These are phyloP conservation scores for Lipomyces sp. DNA, from an alignment of 805 yeast genomes.

Conservation along the genomic window DNA sequence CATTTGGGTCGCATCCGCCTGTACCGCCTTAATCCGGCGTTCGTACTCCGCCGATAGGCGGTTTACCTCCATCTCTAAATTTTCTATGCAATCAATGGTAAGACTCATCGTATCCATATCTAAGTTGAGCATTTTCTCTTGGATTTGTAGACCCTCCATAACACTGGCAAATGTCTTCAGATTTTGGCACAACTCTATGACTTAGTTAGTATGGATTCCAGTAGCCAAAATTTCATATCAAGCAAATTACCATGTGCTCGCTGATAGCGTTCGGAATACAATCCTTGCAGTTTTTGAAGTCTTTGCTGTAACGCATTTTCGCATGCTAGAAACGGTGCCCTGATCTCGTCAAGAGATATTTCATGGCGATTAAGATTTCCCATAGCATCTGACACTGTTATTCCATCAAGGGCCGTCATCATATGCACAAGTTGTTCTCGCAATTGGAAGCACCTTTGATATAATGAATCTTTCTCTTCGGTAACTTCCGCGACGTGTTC, in stretches of 20 bases:
- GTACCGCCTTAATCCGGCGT: slow-evolving; percentile 25
- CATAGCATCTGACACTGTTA: no score
- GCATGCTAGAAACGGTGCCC: slow-evolving; percentile 30
- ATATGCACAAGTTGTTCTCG: slow-evolving; percentile 28
- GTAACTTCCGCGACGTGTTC: slow-evolving; percentile 33
- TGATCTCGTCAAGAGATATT: slow-evolving; percentile 27
- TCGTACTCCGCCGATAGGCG: slow-evolving; percentile 32
- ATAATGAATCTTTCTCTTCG: slow-evolving; percentile 32
- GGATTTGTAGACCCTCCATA: slow-evolving; percentile 31
- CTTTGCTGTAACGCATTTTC: slow-evolving; percentile 21
- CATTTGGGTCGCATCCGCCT: slow-evolving; percentile 31
- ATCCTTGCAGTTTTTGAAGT: slow-evolving; percentile 19
- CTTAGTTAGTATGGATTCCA: background rate
- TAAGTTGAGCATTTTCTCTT: slow-evolving; percentile 21
- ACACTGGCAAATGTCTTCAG: slow-evolving; percentile 23
- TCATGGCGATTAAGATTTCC: no score
- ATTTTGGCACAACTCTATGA: slow-evolving; percentile 20
- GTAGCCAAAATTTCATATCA: background rate
- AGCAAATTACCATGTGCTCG: slow-evolving; percentile 18
- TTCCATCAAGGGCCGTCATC: slow-evolving; percentile 28
- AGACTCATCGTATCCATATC: slow-evolving; percentile 29
- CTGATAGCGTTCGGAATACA: slow-evolving; percentile 31
- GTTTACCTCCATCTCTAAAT: slow-evolving; percentile 31
- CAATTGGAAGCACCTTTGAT: slow-evolving; percentile 28
- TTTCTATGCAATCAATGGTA: slow-evolving; percentile 29